phyloP scores from a whole-genome alignment of 257 asterid genomes.

The Haberlea rhodopensis region DNA sequence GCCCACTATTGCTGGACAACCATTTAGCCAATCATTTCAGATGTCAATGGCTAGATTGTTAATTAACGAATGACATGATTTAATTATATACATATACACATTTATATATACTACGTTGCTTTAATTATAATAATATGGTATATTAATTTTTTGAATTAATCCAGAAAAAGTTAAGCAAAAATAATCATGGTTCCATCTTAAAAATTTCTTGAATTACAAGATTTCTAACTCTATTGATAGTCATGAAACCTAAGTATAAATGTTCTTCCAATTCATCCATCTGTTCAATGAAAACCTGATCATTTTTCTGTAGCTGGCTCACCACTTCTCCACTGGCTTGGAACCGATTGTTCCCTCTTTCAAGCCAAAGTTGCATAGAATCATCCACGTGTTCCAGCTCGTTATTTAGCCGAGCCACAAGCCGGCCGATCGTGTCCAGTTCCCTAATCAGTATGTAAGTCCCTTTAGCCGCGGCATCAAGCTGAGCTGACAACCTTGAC shows the following conservation, averaged over 20 bases:
- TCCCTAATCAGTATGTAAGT: conserved; percentile 61
- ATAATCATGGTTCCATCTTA: not conserved
- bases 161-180: too few species aligned
- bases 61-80: too few species aligned
- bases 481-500: conserved; percentile 52
- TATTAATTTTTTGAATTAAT: too few species aligned
- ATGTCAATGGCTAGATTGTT: too few species aligned
- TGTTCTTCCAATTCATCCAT: conserved; percentile 84
- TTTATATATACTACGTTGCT: too few species aligned
- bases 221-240: conserved; percentile 75
- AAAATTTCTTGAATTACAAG: conserved; percentile 60
- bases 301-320: conserved; percentile 55
- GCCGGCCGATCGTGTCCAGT: conserved; percentile 75
- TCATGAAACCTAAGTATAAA: conserved; percentile 75
- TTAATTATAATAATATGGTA: too few species aligned
- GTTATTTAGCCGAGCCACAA: conserved; percentile 65
- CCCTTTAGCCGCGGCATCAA: conserved; percentile 80
- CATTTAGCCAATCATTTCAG: too few species aligned
- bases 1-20: too few species aligned
- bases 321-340: conserved; percentile 65
- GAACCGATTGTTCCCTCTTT: conserved; percentile 52
- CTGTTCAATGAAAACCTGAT: conserved; percentile 54
- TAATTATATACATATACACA: too few species aligned
- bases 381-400: conserved; percentile 68
- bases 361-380: conserved; percentile 44